A percentile compares a stretch with the other conserved stretches of the same genome.
phyloP scores from a whole-genome alignment of 1,284 basidiomycete genomes.

The Coniophora puteana region DNA sequence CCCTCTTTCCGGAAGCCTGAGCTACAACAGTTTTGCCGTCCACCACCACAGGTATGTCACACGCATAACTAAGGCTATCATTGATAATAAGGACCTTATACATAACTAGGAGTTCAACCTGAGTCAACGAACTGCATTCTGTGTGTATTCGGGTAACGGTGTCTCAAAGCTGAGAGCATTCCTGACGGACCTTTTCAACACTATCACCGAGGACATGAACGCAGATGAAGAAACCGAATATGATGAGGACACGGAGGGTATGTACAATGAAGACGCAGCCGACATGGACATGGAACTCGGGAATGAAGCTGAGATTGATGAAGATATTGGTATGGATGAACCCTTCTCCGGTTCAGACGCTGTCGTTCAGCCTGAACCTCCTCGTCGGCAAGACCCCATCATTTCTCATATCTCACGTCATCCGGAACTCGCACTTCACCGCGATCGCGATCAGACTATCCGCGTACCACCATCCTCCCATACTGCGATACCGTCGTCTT shows the following conservation, averaged over 20 bases:
- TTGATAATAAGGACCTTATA: slow-evolving; percentile 6
- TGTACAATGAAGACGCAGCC: slow-evolving; percentile 43
- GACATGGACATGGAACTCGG: slow-evolving; percentile 51
- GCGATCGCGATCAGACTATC: slow-evolving; percentile 21
- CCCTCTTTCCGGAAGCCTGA: slow-evolving; percentile 85
- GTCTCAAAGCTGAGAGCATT: slow-evolving; percentile 82
- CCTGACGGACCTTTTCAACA: slow-evolving; percentile 68
- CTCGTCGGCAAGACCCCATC: slow-evolving; percentile 20
- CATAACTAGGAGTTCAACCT: slow-evolving; percentile 80
- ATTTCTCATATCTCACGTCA: slow-evolving; percentile 16
- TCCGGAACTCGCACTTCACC: slow-evolving; percentile 28
- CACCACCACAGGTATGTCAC: slow-evolving; percentile 74
- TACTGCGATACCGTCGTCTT: slow-evolving; percentile 5
- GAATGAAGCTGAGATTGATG: slow-evolving; percentile 35
- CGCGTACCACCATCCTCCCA: slow-evolving; percentile 13
- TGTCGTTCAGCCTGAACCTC: not conserved
- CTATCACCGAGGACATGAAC: slow-evolving; percentile 65
- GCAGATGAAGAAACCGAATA: slow-evolving; percentile 68
- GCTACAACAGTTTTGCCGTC: slow-evolving; percentile 87
- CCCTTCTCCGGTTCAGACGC: slow-evolving; percentile 22
- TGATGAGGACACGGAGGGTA: slow-evolving; percentile 62
- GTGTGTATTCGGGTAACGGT: slow-evolving; percentile 94
- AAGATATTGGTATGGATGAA: slow-evolving; percentile 29
- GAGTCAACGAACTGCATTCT: slow-evolving; percentile 90
- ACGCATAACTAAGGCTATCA: not conserved